These are phyloP conservation scores for Grosmannia huntii DNA, from an alignment of 2,329 filamentous ascomycete genomes.

Conservation along the genomic window DNA sequence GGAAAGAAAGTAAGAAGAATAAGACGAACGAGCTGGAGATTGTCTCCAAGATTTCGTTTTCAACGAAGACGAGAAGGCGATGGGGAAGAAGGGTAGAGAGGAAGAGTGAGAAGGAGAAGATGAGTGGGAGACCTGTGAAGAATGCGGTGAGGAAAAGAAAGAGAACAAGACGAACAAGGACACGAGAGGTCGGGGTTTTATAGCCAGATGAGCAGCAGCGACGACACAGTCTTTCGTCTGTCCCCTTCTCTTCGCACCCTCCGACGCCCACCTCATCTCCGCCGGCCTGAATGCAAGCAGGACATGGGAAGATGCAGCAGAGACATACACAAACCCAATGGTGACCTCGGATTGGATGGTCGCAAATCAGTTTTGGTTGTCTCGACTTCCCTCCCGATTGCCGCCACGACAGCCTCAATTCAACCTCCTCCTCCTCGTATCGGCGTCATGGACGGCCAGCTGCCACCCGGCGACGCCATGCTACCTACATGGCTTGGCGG, in stretches of 20 bases:
- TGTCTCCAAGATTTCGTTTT: background rate
- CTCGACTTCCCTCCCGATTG: background rate
- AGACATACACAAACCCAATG: background rate
- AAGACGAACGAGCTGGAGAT: background rate
- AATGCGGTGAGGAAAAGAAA: background rate
- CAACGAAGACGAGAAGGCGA: background rate
- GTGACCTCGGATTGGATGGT: background rate
- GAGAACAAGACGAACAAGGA: background rate
- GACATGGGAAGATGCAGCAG: background rate
- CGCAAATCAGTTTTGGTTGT: slow-evolving; percentile 1
- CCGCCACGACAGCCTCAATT: background rate
- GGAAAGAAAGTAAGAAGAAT: background rate
- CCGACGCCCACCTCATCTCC: background rate
- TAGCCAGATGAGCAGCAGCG: background rate
- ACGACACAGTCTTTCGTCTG: background rate
- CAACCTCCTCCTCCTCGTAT: background rate
- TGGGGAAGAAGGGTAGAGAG: background rate
- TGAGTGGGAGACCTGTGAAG: background rate
- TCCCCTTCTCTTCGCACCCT: background rate
- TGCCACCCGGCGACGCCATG: background rate
- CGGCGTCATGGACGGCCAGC: too few species aligned
- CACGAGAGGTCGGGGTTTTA: background rate
- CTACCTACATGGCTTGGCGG: background rate
- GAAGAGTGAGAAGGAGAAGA: background rate
- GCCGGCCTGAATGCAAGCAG: background rate